A percentile compares a stretch with the other conserved stretches of the same genome.
Evolutionary conservation across 495 filamentous ascomycete genomes (phyloP).

Genomic region (Recurvomyces mirabilis): DNA sequence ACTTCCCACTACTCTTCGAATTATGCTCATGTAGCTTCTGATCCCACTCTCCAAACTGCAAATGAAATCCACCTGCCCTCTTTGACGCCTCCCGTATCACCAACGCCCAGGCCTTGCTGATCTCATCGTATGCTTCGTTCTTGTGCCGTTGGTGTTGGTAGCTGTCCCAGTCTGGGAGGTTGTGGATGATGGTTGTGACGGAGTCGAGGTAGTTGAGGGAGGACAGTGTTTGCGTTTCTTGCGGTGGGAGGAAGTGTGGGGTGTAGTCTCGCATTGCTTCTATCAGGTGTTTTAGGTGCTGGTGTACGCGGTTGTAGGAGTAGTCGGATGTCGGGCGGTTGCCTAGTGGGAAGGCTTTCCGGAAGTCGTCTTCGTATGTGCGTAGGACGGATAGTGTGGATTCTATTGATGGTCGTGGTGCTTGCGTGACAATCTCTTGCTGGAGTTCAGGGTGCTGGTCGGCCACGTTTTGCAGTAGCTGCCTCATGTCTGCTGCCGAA

Average conservation of each 20-base stretch:
- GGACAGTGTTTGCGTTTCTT: conserved; percentile 65
- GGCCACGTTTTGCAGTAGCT: conserved; percentile 75
- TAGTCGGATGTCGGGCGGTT: conserved; percentile 77
- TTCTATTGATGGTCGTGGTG: conserved; percentile 71
- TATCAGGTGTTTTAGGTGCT: conserved; percentile 65
- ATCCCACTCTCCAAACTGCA: conserved; percentile 93
- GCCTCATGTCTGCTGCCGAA: conserved; percentile 67
- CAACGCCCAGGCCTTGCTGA: conserved; percentile 82
- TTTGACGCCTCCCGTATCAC: conserved; percentile 89
- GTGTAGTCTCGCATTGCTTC: conserved; percentile 90
- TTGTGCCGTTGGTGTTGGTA: conserved; percentile 82
- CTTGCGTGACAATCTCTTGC: conserved; percentile 70
- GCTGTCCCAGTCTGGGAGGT: conserved; percentile 75
- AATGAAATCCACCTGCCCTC: conserved; percentile 74
- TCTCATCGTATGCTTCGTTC: conserved; percentile 88
- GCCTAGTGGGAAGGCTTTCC: conserved; percentile 77
- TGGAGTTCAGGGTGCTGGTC: conserved; percentile 73
- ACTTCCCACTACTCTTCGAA: conserved; percentile 67
- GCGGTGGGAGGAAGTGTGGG: conserved; percentile 85
- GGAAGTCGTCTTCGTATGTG: conserved; percentile 67
- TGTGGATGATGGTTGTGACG: conserved; percentile 80
- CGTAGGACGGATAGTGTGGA: conserved; percentile 68
- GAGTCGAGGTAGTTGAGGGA: conserved; percentile 80
- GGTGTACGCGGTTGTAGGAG: conserved; percentile 83
- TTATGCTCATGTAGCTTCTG: conserved; percentile 81